A percentile compares a stretch with the other conserved stretches of the same genome.
Conservation (phyloP, 306 rosid genomes). For the Pachyrhizus erosus region DNA sequence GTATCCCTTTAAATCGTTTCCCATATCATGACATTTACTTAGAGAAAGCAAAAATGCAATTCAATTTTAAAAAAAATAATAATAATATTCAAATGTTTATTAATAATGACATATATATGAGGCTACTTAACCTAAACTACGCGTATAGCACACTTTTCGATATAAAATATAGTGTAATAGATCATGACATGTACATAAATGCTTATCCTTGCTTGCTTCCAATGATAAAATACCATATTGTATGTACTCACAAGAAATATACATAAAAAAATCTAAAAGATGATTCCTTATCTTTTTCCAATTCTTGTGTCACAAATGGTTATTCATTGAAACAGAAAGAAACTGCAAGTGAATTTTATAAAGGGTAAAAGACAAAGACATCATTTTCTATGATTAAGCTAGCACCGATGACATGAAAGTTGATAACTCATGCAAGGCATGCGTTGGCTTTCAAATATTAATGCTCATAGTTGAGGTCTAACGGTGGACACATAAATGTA, state of each 20-base stretch:
- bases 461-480: conserved; percentile 31
- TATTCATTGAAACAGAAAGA: conserved; percentile 24
- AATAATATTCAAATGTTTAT: not conserved
- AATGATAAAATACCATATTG: conserved; percentile 18
- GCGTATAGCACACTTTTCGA: conserved; percentile 1
- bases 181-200: not conserved
- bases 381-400: conserved; percentile 47
- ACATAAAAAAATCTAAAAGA: not conserved
- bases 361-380: conserved; percentile 43
- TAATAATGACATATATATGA: not conserved
- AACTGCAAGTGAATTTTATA: conserved; percentile 31
- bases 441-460: conserved; percentile 47
- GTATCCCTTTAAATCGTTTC: conserved; percentile 8
- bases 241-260: not conserved
- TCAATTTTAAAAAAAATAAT: not conserved
- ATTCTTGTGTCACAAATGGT: conserved; percentile 32
- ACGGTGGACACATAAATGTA: conserved; percentile 38
- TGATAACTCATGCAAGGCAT: conserved; percentile 59
- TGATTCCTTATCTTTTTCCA: conserved; percentile 21
- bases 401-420: conserved; percentile 45
- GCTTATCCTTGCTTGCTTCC: conserved; percentile 35
- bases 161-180: conserved; percentile 4
- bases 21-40: not conserved
- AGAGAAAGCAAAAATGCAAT: not conserved
- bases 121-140: conserved; percentile 15